These are phyloP conservation scores for Botrytis porri DNA, from an alignment of 2,329 filamentous ascomycete genomes.

Conservation along the genomic window DNA sequence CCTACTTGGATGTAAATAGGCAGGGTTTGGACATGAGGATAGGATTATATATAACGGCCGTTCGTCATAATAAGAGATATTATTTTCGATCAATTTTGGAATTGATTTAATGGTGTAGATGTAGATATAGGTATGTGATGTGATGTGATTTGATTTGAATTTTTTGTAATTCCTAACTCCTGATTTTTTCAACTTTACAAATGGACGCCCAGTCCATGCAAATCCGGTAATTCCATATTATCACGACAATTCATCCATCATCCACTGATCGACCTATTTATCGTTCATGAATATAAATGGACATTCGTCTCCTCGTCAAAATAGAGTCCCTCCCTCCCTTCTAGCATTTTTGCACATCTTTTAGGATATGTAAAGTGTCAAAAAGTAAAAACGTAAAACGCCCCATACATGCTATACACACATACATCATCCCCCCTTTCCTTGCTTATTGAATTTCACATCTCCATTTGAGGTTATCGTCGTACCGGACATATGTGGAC, in stretches of 20 bases:
- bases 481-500: no score
- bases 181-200: not conserved
- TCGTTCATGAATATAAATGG: not conserved
- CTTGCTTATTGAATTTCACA: no score
- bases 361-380: no score
- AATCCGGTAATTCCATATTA: not conserved
- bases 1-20: not conserved
- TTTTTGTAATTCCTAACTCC: not conserved
- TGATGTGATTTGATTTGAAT: not conserved
- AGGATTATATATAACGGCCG: slow-evolving; percentile 2
- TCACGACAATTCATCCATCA: not conserved
- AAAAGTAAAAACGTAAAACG: not conserved
- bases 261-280: not conserved
- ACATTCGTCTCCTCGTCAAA: not conserved
- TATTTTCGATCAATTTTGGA: not conserved
- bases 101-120: no score
- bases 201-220: not conserved
- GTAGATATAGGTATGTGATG: not conserved
- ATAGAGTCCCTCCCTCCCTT: not conserved
- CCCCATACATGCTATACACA: no score
- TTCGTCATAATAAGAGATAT: not conserved
- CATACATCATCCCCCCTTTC: no score
- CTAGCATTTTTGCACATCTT: not conserved
- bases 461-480: not conserved
- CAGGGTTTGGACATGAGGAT: not conserved